Conservation (phyloP, 2,329 filamentous ascomycete species). For the Fusarium euwallaceae region DNA sequence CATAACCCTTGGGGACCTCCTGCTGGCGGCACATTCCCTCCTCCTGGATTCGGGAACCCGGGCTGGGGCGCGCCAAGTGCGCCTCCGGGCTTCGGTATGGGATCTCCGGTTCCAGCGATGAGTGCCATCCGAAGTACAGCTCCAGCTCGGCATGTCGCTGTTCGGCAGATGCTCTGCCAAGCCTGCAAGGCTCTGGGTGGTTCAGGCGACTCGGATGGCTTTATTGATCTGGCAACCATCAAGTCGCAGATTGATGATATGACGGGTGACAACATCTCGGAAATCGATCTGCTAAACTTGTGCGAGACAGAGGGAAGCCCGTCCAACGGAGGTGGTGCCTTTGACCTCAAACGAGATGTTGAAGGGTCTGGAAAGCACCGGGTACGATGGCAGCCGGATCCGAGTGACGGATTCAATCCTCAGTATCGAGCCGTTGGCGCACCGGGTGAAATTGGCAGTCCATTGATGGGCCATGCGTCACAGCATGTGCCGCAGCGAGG, state of each 20-base stretch:
- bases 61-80: slow-evolving; percentile 54
- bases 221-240: slow-evolving; percentile 76
- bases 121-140: slow-evolving; percentile 42
- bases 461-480: slow-evolving; percentile 62
- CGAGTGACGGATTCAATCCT: slow-evolving; percentile 56
- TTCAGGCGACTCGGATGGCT: slow-evolving; percentile 67
- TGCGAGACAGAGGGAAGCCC: slow-evolving; percentile 91
- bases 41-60: slow-evolving; percentile 61
- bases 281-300: slow-evolving; percentile 82
- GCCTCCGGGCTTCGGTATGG: slow-evolving; percentile 52
- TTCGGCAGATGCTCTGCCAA: slow-evolving; percentile 81
- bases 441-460: slow-evolving; percentile 79
- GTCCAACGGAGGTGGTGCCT: slow-evolving; percentile 91
- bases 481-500: slow-evolving; percentile 46
- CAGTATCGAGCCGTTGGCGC: slow-evolving; percentile 64
- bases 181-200: slow-evolving; percentile 76
- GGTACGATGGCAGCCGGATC: slow-evolving; percentile 70
- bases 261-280: slow-evolving; percentile 53
- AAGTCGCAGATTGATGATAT: slow-evolving; percentile 76
- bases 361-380: slow-evolving; percentile 52
- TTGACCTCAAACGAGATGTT: slow-evolving; percentile 74
- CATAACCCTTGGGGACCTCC: slow-evolving; percentile 60
- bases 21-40: slow-evolving; percentile 52
- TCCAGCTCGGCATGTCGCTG: slow-evolving; percentile 71
- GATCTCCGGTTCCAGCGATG: slow-evolving; percentile 49